Base-by-base conservation (phyloP, 768 basidiomycete genomes). In the Boletus coccyginus region DNA sequence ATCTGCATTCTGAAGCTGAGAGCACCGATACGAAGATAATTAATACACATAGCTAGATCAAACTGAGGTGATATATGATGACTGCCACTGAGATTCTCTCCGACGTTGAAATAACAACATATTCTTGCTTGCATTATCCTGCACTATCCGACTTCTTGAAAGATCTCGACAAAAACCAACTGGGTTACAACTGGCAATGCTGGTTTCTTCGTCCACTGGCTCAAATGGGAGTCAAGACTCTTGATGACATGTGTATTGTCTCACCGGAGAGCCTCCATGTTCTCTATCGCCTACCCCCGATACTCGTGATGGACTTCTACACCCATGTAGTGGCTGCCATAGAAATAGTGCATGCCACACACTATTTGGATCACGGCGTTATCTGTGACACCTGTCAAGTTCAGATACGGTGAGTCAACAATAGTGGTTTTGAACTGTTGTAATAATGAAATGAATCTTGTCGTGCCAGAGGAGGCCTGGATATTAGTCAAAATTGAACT, bases 231-330 rank as follows among this genome's bases (percentile, higher is more conserved):
- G 48, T 50, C 27, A 43, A 32, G n/a, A 32, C 24, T 11, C 41
- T 56, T 0, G 55, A 56, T 17, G 50, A 56, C 21, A 36, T 52
- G 50, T 32, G 40, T 27, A 45, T 56, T 12, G 42, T 56, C 10
- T 51, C 55, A 17, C 43, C 50, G 5, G 38, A 31, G 43, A 56
- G 24, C 13, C 43, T 51, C 35, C 45, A 31, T 19, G 35, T 56
- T 35, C 44, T 56, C 7, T 35, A 38, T 31, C 3, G 17, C 4
- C 55, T 56, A 12, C 21, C 33, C 12, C 55, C 55, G 17, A 12
- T 56, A 3, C 44, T 56, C 35, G 51, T 56, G n/a, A 56, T 56
- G 55, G 50, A 56, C 17, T 52, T 56, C 17, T 52, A 43, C 32
- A 39, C 44, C 50, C 49, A 56, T 19, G 42, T 56, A 12, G 41